phyloP scores from a whole-genome alignment of 768 basidiomycete genomes.

The Clitopilus passeckerianus region DNA sequence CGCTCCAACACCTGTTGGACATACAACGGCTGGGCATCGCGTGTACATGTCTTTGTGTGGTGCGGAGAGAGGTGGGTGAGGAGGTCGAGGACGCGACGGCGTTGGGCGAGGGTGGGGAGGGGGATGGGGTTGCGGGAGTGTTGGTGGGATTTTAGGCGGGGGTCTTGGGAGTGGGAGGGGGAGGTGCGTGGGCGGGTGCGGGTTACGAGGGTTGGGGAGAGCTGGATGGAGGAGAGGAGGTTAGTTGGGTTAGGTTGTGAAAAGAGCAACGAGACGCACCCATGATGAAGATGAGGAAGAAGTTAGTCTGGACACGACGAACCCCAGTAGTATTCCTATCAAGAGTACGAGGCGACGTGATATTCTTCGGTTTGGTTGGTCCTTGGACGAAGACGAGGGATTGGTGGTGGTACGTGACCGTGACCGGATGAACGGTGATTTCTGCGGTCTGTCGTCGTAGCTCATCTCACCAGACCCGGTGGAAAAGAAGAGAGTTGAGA shows the following conservation, averaged over 20 bases:
- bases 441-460: conserved; percentile 38
- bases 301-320: conserved; percentile 44
- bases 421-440: conserved; percentile 4
- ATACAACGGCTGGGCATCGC: conserved; percentile 80
- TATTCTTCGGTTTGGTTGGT: neutral
- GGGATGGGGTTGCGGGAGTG: conserved; percentile 60
- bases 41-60: conserved; percentile 90
- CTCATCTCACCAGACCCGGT: conserved; percentile 39
- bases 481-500: conserved; percentile 31
- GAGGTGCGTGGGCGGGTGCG: conserved; percentile 6
- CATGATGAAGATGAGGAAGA: neutral
- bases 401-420: neutral
- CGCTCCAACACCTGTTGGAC: conserved; percentile 80
- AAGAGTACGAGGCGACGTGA: conserved; percentile 34
- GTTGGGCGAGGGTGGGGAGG: conserved; percentile 79
- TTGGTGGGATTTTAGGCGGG: conserved; percentile 44
- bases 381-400: neutral
- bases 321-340: conserved; percentile 58
- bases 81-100: conserved; percentile 80
- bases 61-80: conserved; percentile 85
- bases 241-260: neutral
- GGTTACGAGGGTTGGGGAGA: neutral
- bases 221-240: neutral
- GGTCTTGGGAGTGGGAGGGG: conserved; percentile 45
- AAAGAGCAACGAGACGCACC: neutral